Evolutionary conservation across 495 filamentous ascomycete species (phyloP).

Genomic region (Aspergillus leporis): DNA sequence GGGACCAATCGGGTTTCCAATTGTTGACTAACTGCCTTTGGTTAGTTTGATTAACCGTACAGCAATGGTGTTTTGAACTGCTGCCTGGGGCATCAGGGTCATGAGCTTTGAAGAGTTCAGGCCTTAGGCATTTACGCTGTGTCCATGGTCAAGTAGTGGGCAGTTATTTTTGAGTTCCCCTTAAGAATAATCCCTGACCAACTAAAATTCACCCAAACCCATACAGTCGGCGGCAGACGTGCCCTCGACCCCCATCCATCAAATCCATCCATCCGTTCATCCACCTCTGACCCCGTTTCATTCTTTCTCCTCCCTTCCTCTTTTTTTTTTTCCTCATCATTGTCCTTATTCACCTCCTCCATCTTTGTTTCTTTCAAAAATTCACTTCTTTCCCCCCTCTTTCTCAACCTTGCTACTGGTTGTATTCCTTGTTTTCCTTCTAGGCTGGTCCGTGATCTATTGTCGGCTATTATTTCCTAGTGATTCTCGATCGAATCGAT

Average conservation of each 20-base stretch:
- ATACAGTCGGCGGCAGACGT: background rate
- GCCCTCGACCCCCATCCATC: slow-evolving; percentile 5
- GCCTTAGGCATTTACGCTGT: slow-evolving; percentile 17
- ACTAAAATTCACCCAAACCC: slow-evolving; percentile 10
- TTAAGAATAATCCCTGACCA: slow-evolving; percentile 22
- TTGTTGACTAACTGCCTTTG: background rate
- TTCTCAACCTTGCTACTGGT: background rate
- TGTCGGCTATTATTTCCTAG: slow-evolving; percentile 5
- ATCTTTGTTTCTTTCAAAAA: background rate
- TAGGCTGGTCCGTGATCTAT: background rate
- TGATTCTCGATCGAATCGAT: slow-evolving; percentile 1
- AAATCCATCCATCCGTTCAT: slow-evolving; percentile 12
- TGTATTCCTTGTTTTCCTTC: background rate
- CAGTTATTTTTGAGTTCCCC: slow-evolving; percentile 23
- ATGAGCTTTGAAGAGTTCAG: slow-evolving; percentile 3
- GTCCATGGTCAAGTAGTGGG: background rate
- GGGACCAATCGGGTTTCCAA: background rate
- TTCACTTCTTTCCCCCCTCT: slow-evolving; percentile 3
- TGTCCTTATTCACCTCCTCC: slow-evolving; percentile 5
- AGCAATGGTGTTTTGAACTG: background rate
- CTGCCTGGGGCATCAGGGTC: slow-evolving; percentile 16
- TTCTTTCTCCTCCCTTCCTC: slow-evolving; percentile 7
- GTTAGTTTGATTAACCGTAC: background rate
- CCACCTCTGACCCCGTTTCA: slow-evolving; percentile 8
- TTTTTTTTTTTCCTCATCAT: slow-evolving; percentile 3